Evolutionary conservation across 169 alveolate genomes (phyloP).

Genomic region (Babesia bovis): DNA sequence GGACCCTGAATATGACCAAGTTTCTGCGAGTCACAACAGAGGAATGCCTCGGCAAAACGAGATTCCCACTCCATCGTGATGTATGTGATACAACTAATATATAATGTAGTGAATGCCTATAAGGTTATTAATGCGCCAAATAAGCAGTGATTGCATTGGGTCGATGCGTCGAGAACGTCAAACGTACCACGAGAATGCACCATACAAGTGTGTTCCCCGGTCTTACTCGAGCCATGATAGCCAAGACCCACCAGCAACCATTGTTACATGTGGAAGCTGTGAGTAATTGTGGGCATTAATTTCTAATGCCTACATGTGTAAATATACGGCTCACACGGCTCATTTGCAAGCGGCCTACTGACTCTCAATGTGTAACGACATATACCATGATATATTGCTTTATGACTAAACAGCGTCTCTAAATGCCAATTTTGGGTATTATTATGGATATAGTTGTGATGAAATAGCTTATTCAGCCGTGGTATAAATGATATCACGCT

Average conservation of each 20-base stretch:
- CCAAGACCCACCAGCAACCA: not conserved
- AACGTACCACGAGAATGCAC: constrained; percentile 29
- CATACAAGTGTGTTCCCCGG: constrained; percentile 11
- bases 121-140: not conserved
- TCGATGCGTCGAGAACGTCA: not conserved
- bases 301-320: too few species aligned
- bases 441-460: constrained; percentile 1
- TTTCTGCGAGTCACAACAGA: constrained; percentile 29
- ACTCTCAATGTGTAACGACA: too few species aligned
- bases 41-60: constrained; percentile 35
- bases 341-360: too few species aligned
- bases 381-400: too few species aligned
- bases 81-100: not conserved
- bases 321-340: too few species aligned
- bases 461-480: not conserved
- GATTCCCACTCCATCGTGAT: constrained; percentile 21
- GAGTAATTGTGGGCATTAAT: not conserved
- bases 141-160: not conserved
- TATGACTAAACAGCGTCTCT: not conserved
- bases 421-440: not conserved
- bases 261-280: not conserved
- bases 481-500: not conserved
- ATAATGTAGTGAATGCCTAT: not conserved
- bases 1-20: constrained; percentile 23
- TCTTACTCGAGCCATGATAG: not conserved